Conservation (phyloP, 1,284 basidiomycete species). For the Anthracocystis walkeri region DNA sequence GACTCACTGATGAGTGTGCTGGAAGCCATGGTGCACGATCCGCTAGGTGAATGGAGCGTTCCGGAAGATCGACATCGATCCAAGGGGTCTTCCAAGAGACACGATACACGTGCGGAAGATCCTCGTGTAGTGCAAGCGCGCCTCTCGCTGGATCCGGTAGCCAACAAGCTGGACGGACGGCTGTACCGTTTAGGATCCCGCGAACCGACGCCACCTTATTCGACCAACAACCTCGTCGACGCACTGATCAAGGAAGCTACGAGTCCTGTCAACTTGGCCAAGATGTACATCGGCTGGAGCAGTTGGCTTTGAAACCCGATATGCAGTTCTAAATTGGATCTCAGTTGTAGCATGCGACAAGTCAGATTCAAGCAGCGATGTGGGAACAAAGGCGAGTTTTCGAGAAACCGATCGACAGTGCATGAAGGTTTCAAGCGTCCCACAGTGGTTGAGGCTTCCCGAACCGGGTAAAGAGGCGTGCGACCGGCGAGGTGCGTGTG, state of each 20-base stretch:
- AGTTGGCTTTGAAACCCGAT: slow-evolving; percentile 37
- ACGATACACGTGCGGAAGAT: slow-evolving; percentile 54
- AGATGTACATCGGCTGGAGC: slow-evolving; percentile 67
- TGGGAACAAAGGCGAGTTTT: background rate
- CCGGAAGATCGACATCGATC: slow-evolving; percentile 64
- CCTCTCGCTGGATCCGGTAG: slow-evolving; percentile 62
- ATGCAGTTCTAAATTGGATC: background rate
- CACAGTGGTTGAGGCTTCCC: background rate
- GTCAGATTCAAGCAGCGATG: background rate
- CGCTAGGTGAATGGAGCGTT: slow-evolving; percentile 94
- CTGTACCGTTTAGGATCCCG: slow-evolving; percentile 52
- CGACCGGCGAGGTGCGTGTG: too few species aligned
- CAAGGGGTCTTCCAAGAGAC: slow-evolving; percentile 26
- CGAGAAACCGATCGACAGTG: slow-evolving; percentile 16
- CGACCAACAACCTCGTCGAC: slow-evolving; percentile 67
- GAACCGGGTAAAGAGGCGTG: too few species aligned
- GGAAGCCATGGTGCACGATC: slow-evolving; percentile 97
- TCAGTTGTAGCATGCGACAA: background rate
- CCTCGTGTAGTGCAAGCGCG: slow-evolving; percentile 61
- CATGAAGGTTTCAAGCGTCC: slow-evolving; percentile 3
- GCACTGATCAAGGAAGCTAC: slow-evolving; percentile 67
- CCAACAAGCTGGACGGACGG: slow-evolving; percentile 64
- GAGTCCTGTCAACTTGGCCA: slow-evolving; percentile 54
- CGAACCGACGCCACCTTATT: slow-evolving; percentile 51
- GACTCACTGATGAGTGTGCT: slow-evolving; percentile 95